These are phyloP conservation scores for Nigrospora sphaerica DNA, from an alignment of 2,329 filamentous ascomycete species.

Conservation along the genomic window DNA sequence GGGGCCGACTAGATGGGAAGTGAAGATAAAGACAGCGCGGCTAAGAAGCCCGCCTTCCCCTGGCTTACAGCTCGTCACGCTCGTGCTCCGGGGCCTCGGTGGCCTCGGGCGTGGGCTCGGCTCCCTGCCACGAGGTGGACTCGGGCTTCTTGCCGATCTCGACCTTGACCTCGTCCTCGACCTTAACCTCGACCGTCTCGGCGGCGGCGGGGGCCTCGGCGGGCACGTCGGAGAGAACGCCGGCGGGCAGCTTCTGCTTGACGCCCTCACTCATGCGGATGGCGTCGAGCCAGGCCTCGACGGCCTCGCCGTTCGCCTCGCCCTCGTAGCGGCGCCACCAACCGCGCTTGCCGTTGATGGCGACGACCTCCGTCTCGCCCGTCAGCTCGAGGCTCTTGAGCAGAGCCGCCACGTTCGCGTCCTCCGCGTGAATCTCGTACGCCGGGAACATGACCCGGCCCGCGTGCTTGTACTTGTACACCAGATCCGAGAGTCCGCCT, in stretches of 20 bases:
- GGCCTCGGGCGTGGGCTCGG: constrained; percentile 26
- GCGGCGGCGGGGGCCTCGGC: constrained; percentile 30
- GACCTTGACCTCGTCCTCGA: constrained; percentile 22
- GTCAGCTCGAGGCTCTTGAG: constrained; percentile 56
- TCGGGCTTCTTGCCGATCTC: constrained; percentile 19
- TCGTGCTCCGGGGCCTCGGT: constrained; percentile 21
- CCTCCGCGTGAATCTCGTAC: constrained; percentile 62
- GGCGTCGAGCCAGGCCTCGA: constrained; percentile 86
- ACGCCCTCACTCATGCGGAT: constrained; percentile 81
- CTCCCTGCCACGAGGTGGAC: constrained; percentile 19
- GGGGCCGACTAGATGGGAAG: too few relatives aligned
- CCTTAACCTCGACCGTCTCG: constrained; percentile 33
- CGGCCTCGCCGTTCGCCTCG: constrained; percentile 48
- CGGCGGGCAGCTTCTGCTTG: constrained; percentile 67
- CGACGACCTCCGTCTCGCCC: constrained; percentile 63
- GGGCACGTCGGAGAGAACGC: constrained; percentile 39
- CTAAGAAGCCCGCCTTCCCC: too few relatives aligned
- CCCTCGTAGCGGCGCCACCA: constrained; percentile 78
- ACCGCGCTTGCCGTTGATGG: constrained; percentile 73
- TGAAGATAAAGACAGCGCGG: too few relatives aligned
- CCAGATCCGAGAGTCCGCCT: constrained; percentile 61
- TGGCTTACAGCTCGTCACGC: constrained; percentile 43
- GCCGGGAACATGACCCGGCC: constrained; percentile 74
- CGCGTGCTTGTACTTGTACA: constrained; percentile 63
- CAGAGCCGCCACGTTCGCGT: constrained; percentile 47